phyloP scores from a whole-genome alignment of 1,284 basidiomycete genomes.

The Puccinia novopanici region DNA sequence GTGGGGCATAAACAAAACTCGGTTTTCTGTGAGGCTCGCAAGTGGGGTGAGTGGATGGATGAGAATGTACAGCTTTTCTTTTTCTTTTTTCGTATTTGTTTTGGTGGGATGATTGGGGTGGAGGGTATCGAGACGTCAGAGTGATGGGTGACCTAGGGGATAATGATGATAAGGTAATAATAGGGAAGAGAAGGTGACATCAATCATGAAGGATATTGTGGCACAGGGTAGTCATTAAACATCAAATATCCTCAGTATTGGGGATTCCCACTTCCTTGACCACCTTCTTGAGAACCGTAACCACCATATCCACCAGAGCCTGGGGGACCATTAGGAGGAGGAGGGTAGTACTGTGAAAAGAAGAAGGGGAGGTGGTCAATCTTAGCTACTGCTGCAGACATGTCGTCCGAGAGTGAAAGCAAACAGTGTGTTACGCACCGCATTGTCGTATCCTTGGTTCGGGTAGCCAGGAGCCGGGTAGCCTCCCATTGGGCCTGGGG shows the following conservation, averaged over 20 bases:
- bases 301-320: slow-evolving; percentile 33
- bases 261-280: slow-evolving; percentile 9
- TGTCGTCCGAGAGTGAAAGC: neutral
- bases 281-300: slow-evolving; percentile 22
- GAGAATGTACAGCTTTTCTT: neutral
- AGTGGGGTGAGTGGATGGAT: neutral
- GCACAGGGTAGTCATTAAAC: neutral
- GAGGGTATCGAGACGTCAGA: neutral
- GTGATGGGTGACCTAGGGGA: neutral
- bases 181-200: neutral
- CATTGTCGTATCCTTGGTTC: slow-evolving; percentile 15
- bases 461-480: too few species aligned
- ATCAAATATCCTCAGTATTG: neutral
- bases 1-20: neutral
- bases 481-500: slow-evolving; percentile 8
- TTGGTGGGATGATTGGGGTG: neutral
- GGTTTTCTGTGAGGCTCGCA: too few species aligned
- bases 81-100: too few species aligned
- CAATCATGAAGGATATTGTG: neutral
- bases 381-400: neutral
- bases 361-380: neutral
- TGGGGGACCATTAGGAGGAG: slow-evolving; percentile 14
- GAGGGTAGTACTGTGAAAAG: slow-evolving; percentile 17
- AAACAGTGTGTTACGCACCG: neutral
- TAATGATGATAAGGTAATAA: neutral